Conservation (phyloP, 2,329 filamentous ascomycete species). For the Emmonsia crescens region DNA sequence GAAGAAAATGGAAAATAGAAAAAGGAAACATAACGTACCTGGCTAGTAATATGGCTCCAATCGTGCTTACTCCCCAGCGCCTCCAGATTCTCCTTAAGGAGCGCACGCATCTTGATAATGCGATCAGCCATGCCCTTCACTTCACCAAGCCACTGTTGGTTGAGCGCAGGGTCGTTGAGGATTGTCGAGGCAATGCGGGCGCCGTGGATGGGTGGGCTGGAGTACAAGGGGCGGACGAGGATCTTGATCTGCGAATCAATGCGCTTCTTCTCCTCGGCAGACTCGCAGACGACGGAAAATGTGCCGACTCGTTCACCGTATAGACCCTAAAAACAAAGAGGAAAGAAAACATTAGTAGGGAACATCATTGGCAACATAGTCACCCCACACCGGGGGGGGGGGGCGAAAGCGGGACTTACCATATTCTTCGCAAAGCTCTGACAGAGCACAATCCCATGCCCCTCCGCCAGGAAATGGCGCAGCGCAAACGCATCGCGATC, state of each 20-base stretch:
- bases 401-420: too few species aligned
- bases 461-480: conserved; percentile 84
- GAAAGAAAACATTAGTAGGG: too few species aligned
- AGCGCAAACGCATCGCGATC: conserved; percentile 89
- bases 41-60: conserved; percentile 97
- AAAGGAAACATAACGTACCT: conserved; percentile 40
- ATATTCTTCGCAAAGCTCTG: conserved; percentile 99
- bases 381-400: too few species aligned
- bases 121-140: conserved; percentile 98
- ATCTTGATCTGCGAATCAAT: conserved; percentile 98
- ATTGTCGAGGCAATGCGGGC: conserved; percentile 89
- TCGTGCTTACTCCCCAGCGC: conserved; percentile 90
- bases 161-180: conserved; percentile 71
- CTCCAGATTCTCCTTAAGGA: conserved; percentile 91
- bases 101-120: conserved; percentile 94
- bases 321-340: conserved; percentile 69
- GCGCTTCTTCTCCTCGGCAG: conserved; percentile 83
- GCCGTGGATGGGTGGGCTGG: conserved; percentile 93
- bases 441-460: conserved; percentile 75
- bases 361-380: neutral
- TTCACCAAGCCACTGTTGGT: conserved; percentile 90
- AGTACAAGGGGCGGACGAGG: conserved; percentile 91
- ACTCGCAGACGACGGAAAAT: conserved; percentile 82
- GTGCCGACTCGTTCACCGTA: conserved; percentile 97
- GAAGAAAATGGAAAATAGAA: too few species aligned